Base-by-base conservation (phyloP, 371 early-diverging fungal genomes). In the Mortierella sp. region DNA sequence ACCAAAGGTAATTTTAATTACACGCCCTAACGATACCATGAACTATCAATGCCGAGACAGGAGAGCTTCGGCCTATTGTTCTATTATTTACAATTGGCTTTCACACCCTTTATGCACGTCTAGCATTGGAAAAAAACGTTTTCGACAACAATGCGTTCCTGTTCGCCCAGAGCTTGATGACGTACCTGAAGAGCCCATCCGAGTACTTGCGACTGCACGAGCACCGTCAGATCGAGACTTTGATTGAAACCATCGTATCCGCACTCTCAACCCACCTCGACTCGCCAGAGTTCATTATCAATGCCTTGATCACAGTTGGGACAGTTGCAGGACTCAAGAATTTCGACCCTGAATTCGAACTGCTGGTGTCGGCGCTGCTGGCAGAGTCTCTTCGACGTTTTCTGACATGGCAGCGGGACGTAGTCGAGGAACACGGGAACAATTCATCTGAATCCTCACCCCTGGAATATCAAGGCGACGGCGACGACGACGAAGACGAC, bases 71-170 rank as follows among this genome's bases (percentile, higher is more conserved):
- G 8, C 24, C 43, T 60, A 29, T 32, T 60, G 18, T 16, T 24
- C 7, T 24, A 11, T 24, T 68, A 68, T 68, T 68, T 68, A 68
- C 38, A 8, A 4, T 35, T 38, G 24, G 7, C 51, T 68, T 10
- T 68, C 0, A 21, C 16, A 12, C 4, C 0, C 4, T 38, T 68
- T 2, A 4, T 41, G 35, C 4, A 21, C 0, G 8, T 35, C 18
- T 24, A 68, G 68, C 24, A 18, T 35, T 68, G 41, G 68, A 68
- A 68, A 68, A 38, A 41, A 68, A 38, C 24, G 55, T 83, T 10
- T 6, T 14, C 16, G 75, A 78, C 27, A 82, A 82, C 43, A 82
- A 82, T 70, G 83, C 79, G 11, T 76, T 82, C 29, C 60, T 82
- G 24, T 71, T 82, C 48, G 83, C 78, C 24, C 70, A 82, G 75